These are phyloP conservation scores for Mycena amicta DNA, from an alignment of 768 basidiomycete species.

Conservation along the genomic window DNA sequence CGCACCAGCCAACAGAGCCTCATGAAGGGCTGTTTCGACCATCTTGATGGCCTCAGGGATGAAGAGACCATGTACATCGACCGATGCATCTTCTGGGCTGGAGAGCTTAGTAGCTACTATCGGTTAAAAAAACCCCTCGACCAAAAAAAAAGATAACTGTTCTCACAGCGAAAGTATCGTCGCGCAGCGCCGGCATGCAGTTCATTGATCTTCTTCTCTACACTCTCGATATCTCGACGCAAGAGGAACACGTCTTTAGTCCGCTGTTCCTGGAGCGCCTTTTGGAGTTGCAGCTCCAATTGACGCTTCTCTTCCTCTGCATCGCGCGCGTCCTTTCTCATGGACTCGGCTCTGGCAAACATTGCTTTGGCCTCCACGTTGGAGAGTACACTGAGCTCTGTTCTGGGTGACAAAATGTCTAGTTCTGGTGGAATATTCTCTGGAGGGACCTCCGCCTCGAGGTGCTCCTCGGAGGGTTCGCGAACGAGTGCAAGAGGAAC, in stretches of 20 bases:
- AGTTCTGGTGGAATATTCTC: not conserved
- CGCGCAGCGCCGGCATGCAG: conserved; percentile 50
- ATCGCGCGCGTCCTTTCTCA: conserved; percentile 43
- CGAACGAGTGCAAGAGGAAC: not conserved
- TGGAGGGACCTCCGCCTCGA: not conserved
- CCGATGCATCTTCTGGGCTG: conserved; percentile 31
- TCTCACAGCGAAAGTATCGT: conserved; percentile 47
- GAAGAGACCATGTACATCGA: conserved; percentile 55
- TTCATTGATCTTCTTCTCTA: conserved; percentile 36
- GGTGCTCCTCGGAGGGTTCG: not conserved
- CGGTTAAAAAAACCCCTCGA: conserved; percentile 4
- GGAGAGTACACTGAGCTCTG: conserved; percentile 15
- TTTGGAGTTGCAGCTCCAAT: conserved; percentile 31
- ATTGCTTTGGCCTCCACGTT: conserved; percentile 10
- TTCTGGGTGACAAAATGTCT: conserved; percentile 2
- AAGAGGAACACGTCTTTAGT: conserved; percentile 43
- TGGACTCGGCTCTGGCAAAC: conserved; percentile 33
- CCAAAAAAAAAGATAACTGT: not conserved
- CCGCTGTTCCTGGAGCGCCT: conserved; percentile 34
- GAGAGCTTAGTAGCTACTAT: conserved; percentile 41
- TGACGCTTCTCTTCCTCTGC: conserved; percentile 33
- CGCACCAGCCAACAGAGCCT: conserved; percentile 37
- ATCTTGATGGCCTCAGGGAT: conserved; percentile 47
- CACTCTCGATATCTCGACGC: conserved; percentile 38
- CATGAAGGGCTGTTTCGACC: conserved; percentile 46